Evolutionary conservation across 176 grass and related monocot species (phyloP), one percentile per base, ranked within the genome.

Genomic region (Dactylis glomerata): DNA sequence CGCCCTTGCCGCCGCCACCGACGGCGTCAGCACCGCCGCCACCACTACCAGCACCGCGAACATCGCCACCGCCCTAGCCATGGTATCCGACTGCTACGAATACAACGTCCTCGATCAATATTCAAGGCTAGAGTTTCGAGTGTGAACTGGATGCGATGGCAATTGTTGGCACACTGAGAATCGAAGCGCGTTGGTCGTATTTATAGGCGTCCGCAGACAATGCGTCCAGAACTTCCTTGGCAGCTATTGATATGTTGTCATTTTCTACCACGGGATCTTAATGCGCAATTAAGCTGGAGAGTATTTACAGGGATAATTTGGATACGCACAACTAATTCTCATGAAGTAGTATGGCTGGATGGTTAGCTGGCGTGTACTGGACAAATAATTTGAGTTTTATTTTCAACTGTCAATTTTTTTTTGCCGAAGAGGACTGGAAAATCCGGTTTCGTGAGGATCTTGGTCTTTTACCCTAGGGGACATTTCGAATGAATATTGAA

Each of bases 21-120:
- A 38, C 36, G 66, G 20, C 20, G 66, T 20, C 0, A 22, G 17
- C 14, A 23, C 10, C 72, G 64, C 0, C 41, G 13, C 10, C 72
- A 72, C 0, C 32, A 61, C 15, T 20, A 24, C 73, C 5, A 45
- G 0, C 65, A 49, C 20, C 40, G 17, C 12, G 3, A 38, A 28
- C 68, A 72, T 28, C n/a, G 68, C 68, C 67, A 65, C 10, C 73
- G 33, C 70, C 73, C 58, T 63, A 32, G 77, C 77, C 77, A 79
- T 79, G 56, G 10, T 63, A 24, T 36, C 44, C n/a, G 68, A 10
- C 68, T 26, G 1, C 38, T 28, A 6, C 10, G 28, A 20, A 8
- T 14, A 72, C n/a, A n/a, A n/a, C 6, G 4, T 27, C 68, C 3
- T 45, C 9, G 2, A 47, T 20, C 77, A 20, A n/a, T n/a, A n/a